phyloP scores from a whole-genome alignment of 257 asterid species.

The Solanum megistacrolobum region DNA sequence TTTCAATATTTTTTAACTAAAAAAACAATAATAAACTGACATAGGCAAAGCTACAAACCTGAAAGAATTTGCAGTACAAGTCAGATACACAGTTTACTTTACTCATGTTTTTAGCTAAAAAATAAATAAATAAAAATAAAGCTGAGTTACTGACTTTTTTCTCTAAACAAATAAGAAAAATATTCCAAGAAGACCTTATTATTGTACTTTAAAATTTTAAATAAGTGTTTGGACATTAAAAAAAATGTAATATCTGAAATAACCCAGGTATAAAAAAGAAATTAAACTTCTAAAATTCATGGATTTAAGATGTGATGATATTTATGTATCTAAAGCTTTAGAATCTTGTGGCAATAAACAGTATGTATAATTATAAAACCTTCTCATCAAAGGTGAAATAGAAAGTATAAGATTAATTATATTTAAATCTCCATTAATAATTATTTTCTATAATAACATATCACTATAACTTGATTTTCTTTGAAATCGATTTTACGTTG shows the following conservation, averaged over 20 bases:
- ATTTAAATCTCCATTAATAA: too few species aligned
- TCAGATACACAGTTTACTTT: constrained; percentile 18
- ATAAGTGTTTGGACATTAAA: neutral
- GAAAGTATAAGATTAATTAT: too few species aligned
- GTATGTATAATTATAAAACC: too few species aligned
- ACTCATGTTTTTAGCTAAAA: constrained; percentile 3
- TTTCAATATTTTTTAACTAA: neutral
- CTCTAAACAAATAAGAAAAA: constrained; percentile 2
- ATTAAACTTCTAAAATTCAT: neutral
- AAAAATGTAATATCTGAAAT: neutral
- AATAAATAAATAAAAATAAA: neutral
- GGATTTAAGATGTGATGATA: neutral
- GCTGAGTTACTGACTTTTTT: constrained; percentile 20
- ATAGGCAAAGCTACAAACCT: constrained; percentile 6
- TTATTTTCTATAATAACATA: neutral
- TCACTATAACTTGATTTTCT: too few species aligned
- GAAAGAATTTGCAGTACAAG: constrained; percentile 22
- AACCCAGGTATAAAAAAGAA: neutral
- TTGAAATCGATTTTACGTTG: neutral
- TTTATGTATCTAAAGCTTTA: too few species aligned
- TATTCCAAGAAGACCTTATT: constrained; percentile 6
- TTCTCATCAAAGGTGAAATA: too few species aligned
- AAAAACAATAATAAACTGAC: neutral
- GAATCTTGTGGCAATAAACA: too few species aligned
- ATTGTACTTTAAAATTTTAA: constrained; percentile 6